phyloP scores from a whole-genome alignment of 2,329 filamentous ascomycete genomes.

The Botrytis paeoniae region DNA sequence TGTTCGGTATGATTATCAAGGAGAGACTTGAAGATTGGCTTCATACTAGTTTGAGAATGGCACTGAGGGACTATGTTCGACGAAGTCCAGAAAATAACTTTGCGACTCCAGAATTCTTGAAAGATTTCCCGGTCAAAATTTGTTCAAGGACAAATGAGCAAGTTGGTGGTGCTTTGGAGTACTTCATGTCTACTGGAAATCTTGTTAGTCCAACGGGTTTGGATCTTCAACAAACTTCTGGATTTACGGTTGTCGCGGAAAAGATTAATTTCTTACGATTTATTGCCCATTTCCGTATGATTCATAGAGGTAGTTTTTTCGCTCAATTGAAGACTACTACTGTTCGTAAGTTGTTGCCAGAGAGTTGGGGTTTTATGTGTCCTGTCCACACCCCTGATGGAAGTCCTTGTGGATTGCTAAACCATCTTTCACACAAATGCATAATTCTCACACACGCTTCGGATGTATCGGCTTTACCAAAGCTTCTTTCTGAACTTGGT shows the following conservation, averaged over 20 bases:
- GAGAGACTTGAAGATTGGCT: conserved; percentile 91
- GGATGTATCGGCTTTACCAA: conserved; percentile 72
- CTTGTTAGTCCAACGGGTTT: conserved; percentile 86
- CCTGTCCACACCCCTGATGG: conserved; percentile 98
- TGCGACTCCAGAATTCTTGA: conserved; percentile 70
- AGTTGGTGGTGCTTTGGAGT: conserved; percentile 81
- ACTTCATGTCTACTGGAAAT: conserved; percentile 96
- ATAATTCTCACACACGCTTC: conserved; percentile 74
- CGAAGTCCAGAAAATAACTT: conserved; percentile 66
- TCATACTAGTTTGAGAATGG: conserved; percentile 48
- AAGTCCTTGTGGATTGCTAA: conserved; percentile 87
- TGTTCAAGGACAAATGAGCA: conserved; percentile 84
- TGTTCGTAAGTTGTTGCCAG: conserved; percentile 89
- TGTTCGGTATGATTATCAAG: conserved; percentile 95
- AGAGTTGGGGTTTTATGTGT: conserved; percentile 97
- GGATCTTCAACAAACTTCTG: conserved; percentile 90
- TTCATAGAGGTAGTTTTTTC: conserved; percentile 98
- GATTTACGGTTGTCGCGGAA: conserved; percentile 94
- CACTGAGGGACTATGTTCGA: conserved; percentile 56
- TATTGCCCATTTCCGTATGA: conserved; percentile 98
- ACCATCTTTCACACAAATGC: conserved; percentile 94
- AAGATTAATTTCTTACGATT: conserved; percentile 99
- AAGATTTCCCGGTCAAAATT: conserved; percentile 75
- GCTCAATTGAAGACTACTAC: conserved; percentile 96
- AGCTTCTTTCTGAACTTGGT: conserved; percentile 74